A percentile compares a stretch with the other conserved stretches of the same genome.
Evolutionary conservation across 257 asterid genomes (phyloP).

Genomic region (Petrea volubilis): DNA sequence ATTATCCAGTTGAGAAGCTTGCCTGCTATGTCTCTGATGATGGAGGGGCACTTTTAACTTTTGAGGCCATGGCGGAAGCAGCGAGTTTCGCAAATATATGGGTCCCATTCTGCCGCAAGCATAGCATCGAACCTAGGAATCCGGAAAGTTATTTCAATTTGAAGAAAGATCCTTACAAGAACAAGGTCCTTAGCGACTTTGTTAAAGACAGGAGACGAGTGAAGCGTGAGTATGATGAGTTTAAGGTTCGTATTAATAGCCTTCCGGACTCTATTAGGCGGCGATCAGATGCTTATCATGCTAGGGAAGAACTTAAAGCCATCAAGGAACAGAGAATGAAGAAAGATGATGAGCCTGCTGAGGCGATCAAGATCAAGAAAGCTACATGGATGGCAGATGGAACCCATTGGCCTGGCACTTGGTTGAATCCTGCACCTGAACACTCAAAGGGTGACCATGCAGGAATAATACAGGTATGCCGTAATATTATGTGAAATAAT

Average conservation of each 20-base stretch:
- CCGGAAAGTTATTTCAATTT: conserved; percentile 53
- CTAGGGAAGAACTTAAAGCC: conserved; percentile 58
- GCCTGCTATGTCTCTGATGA: conserved; percentile 67
- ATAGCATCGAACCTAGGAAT: conserved; percentile 58
- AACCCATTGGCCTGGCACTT: conserved; percentile 77
- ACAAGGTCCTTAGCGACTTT: conserved; percentile 51
- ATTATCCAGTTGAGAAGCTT: conserved; percentile 65
- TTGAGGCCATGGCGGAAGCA: conserved; percentile 76
- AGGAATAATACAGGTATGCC: conserved; percentile 59
- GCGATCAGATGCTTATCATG: conserved; percentile 63
- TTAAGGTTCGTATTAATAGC: conserved; percentile 61
- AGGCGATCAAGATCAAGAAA: conserved; percentile 49
- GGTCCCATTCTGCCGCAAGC: conserved; percentile 74
- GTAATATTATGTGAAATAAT: no score
- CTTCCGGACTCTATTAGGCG: conserved; percentile 62
- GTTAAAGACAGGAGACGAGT: conserved; percentile 63
- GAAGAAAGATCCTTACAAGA: conserved; percentile 64
- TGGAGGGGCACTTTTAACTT: conserved; percentile 65
- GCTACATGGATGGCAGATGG: conserved; percentile 84
- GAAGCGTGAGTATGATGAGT: conserved; percentile 69
- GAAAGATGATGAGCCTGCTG: conserved; percentile 46
- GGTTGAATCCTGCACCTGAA: conserved; percentile 47
- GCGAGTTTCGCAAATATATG: conserved; percentile 61
- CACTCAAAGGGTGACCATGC: conserved; percentile 65
- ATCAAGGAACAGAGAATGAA: conserved; percentile 53